Percentiles rank a stretch among this genome's conserved stretches.
Evolutionary conservation across 176 grass and related monocot species (phyloP).

Genomic region (Phyllostachys edulis): DNA sequence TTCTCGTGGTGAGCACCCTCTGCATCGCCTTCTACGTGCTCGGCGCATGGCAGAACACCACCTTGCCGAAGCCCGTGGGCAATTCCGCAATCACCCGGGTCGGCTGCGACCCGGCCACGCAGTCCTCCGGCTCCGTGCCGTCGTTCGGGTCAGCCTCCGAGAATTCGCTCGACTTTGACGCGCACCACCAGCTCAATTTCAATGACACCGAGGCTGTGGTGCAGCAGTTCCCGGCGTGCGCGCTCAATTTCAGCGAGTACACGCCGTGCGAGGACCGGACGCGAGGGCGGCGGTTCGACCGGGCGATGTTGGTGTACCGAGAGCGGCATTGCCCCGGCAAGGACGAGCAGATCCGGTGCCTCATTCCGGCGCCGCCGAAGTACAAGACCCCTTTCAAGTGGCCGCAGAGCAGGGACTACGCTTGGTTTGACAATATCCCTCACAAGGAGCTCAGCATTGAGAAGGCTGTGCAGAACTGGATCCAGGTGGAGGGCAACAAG

Average conservation of each 20-base stretch:
- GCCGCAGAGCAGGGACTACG: slow-evolving; percentile 80
- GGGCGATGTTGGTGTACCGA: slow-evolving; percentile 76
- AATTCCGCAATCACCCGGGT: slow-evolving; percentile 36
- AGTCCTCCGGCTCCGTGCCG: slow-evolving; percentile 23
- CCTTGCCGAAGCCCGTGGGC: slow-evolving; percentile 31
- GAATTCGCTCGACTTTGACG: slow-evolving; percentile 61
- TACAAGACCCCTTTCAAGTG: slow-evolving; percentile 80
- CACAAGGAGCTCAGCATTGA: slow-evolving; percentile 98
- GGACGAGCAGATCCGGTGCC: slow-evolving; percentile 72
- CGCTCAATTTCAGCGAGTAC: slow-evolving; percentile 85
- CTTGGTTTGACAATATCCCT: slow-evolving; percentile 91
- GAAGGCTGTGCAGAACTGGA: slow-evolving; percentile 98
- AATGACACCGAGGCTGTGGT: slow-evolving; percentile 22
- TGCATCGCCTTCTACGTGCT: slow-evolving; percentile 83
- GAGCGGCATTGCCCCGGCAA: slow-evolving; percentile 81
- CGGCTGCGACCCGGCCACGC: slow-evolving; percentile 30
- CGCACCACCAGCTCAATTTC: slow-evolving; percentile 64
- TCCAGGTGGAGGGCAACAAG: slow-evolving; percentile 74
- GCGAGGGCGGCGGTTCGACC: slow-evolving; percentile 61
- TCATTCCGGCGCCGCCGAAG: slow-evolving; percentile 73
- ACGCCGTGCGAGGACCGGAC: slow-evolving; percentile 82
- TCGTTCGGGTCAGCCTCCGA: slow-evolving; percentile 34
- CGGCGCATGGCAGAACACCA: slow-evolving; percentile 84
- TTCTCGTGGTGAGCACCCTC: slow-evolving; percentile 59
- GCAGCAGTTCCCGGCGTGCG: slow-evolving; percentile 57